phyloP scores from a whole-genome alignment of 768 basidiomycete genomes.

The Fomitopsis serialis region DNA sequence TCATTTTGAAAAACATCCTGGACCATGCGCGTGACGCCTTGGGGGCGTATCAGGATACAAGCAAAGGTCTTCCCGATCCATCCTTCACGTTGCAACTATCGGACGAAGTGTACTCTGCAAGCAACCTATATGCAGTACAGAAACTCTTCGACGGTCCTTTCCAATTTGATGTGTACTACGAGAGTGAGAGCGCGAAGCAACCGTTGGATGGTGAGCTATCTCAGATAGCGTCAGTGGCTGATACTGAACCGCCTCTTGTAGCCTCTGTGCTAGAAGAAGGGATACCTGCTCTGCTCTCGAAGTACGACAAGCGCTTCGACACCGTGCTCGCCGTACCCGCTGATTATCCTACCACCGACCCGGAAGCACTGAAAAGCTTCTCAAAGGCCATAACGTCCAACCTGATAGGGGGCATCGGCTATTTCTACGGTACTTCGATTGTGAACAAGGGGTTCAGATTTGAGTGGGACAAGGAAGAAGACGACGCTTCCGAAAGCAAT shows the following conservation, averaged over 20 bases:
- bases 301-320: conserved; percentile 66
- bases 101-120: conserved; percentile 63
- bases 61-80: conserved; percentile 61
- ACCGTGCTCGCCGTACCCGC: conserved; percentile 62
- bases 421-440: conserved; percentile 89
- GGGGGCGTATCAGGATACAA: conserved; percentile 46
- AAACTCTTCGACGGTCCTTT: conserved; percentile 82
- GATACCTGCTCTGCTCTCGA: conserved; percentile 55
- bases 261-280: conserved; percentile 64
- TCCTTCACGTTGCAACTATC: conserved; percentile 74
- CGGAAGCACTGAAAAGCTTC: conserved; percentile 56
- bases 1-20: conserved; percentile 56
- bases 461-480: conserved; percentile 83
- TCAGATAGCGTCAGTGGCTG: conserved; percentile 5
- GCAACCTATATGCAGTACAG: conserved; percentile 85
- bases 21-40: conserved; percentile 50
- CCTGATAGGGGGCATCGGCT: conserved; percentile 88
- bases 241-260: background rate
- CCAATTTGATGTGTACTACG: conserved; percentile 86
- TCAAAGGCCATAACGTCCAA: conserved; percentile 89
- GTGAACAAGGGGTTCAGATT: conserved; percentile 81
- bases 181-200: conserved; percentile 64
- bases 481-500: conserved; percentile 24
- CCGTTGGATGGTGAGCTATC: conserved; percentile 31
- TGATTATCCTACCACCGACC: conserved; percentile 42